phyloP scores from a whole-genome alignment of 1,284 basidiomycete genomes.

The Tilletia caries region DNA sequence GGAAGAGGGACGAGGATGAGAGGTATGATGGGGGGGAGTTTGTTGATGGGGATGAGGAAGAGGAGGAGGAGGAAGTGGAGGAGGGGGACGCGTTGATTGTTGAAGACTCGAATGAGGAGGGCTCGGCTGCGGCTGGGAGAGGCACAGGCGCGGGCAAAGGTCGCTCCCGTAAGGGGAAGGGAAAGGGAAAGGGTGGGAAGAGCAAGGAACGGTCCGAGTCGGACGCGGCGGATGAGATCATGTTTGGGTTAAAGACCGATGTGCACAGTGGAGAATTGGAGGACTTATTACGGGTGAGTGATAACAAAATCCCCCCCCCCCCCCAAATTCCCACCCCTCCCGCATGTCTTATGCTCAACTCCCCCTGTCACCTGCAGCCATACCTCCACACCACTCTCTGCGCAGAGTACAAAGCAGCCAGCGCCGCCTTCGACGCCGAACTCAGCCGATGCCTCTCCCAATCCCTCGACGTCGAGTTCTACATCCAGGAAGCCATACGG shows the following conservation, averaged over 20 bases:
- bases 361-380: background rate
- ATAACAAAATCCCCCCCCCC: no score
- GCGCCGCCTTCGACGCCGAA: background rate
- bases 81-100: no score
- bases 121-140: no score
- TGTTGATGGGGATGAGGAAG: background rate
- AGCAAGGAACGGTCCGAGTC: no score
- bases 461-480: background rate
- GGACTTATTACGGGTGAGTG: no score
- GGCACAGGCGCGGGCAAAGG: no score
- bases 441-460: background rate
- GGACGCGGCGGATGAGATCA: background rate
- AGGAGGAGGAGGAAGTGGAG: background rate
- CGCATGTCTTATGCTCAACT: no score
- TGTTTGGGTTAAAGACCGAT: background rate
- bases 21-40: background rate
- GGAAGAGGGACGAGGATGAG: background rate
- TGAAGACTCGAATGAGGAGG: no score
- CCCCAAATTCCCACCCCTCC: no score
- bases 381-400: background rate
- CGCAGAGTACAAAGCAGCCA: background rate
- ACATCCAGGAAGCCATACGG: background rate
- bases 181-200: no score
- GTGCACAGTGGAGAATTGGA: no score
- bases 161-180: no score